A percentile compares a stretch with the other conserved stretches of the same genome.
Evolutionary conservation across 495 filamentous ascomycete species (phyloP).

Genomic region (Aspergillus cavernicola): DNA sequence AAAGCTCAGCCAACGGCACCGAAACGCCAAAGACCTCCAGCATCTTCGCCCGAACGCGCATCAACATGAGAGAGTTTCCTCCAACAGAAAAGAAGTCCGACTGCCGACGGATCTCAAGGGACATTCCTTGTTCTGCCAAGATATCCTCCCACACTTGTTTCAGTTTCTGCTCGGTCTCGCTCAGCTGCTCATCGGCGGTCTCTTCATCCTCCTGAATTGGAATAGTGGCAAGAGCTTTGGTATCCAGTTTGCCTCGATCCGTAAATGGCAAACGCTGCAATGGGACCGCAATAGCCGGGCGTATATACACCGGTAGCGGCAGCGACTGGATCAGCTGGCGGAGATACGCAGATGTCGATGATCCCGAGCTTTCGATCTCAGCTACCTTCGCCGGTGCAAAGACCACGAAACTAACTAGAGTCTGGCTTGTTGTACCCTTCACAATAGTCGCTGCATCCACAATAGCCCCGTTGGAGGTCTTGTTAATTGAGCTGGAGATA

Average conservation of each 20-base stretch:
- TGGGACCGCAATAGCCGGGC: slow-evolving; percentile 33
- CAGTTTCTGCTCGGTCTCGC: neutral
- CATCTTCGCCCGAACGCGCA: slow-evolving; percentile 28
- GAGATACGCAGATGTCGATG: neutral
- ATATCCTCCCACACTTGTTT: neutral
- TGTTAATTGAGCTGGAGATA: slow-evolving; percentile 34
- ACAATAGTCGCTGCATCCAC: slow-evolving; percentile 27
- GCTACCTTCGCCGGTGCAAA: no score
- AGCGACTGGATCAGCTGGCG: slow-evolving; percentile 12
- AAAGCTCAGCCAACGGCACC: slow-evolving; percentile 25
- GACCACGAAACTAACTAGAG: slow-evolving; percentile 25
- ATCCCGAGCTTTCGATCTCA: neutral
- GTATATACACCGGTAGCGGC: slow-evolving; percentile 46
- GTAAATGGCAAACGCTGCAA: slow-evolving; percentile 40
- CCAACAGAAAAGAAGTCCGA: slow-evolving; percentile 37
- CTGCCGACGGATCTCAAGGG: neutral
- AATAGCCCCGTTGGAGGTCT: slow-evolving; percentile 19
- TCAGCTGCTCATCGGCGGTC: neutral
- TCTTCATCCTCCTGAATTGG: slow-evolving; percentile 12
- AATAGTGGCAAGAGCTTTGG: slow-evolving; percentile 22
- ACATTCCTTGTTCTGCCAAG: neutral
- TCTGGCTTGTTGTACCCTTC: neutral
- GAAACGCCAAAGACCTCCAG: slow-evolving; percentile 20
- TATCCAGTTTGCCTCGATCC: slow-evolving; percentile 40
- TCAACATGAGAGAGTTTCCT: slow-evolving; percentile 34